Evolutionary conservation across 2,329 filamentous ascomycete genomes (phyloP), one percentile per base, ranked within the genome.

Genomic region (Cyclaneusma minus): DNA sequence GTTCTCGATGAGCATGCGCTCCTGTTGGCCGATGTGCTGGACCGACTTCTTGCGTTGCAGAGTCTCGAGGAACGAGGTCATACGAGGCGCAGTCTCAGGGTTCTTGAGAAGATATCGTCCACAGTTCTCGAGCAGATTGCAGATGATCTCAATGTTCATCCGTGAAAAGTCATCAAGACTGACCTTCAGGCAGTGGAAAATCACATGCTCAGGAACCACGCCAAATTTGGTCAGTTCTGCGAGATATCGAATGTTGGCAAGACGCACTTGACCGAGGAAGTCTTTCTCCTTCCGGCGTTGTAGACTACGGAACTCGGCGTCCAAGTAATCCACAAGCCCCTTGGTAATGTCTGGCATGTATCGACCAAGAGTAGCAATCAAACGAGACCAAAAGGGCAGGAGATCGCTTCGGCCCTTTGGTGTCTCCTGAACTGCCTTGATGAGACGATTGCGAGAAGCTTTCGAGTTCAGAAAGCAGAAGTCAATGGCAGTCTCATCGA

Each of bases 381-480:
- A 64, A 14, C 89, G 76, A n/a, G 84, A 77, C 62, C 93, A 98
- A 12, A 80, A 71, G 0, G 89, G 85, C 10, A 98, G 62, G 10
- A 98, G 62, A 51, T 98, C 89, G 28, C 81, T 80, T 19, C 89
- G 78, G 12, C 87, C 87, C 50, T 93, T 95, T 3, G 89, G 89
- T 9, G 95, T 77, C 38, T 98, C 89, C 24, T 91, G 87, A 23
- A 98, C 60, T 16, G 84, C 81, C 51, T 94, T 95, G 47, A 95
- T 66, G 3, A 98, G 65, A 25, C 89, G 71, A 49, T 98, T 98
- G 16, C 91, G 74, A 1, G 91, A 98, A 7, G 89, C 89, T 47
- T 98, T 98, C 1, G 89, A 98, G 49, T 98, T 98, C 32, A 98
- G 62, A 44, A 94, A 98, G 54, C 89, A 95, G 47, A 98, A 98